phyloP scores from a whole-genome alignment of 2,329 filamentous ascomycete genomes.

The Cercospora zeae-maydis region DNA sequence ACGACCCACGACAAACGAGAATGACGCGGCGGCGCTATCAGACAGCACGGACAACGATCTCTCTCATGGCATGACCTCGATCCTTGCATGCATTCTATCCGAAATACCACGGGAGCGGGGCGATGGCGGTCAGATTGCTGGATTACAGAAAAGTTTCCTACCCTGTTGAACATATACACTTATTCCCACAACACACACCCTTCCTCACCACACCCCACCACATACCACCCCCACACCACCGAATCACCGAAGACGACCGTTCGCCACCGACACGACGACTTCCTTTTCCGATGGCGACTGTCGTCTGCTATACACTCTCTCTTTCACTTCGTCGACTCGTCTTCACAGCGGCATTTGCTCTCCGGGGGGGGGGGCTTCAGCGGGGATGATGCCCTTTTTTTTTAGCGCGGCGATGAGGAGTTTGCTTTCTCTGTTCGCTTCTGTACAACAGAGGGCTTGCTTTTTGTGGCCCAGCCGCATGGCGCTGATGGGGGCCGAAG shows the following conservation, averaged over 20 bases:
- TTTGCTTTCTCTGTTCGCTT: conserved; percentile 13
- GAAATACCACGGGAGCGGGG: conserved; percentile 11
- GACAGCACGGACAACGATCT: conserved; percentile 26
- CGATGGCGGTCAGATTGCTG: conserved; percentile 24
- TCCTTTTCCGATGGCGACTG: background rate
- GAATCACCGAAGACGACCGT: background rate
- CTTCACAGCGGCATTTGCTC: conserved; percentile 18
- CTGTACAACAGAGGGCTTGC: conserved; percentile 24
- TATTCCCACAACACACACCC: conserved; percentile 6
- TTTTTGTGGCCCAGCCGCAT: conserved; percentile 8
- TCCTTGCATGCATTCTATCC: conserved; percentile 15
- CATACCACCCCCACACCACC: background rate
- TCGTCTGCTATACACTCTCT: background rate
- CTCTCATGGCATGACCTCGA: conserved; percentile 24
- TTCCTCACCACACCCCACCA: conserved; percentile 4
- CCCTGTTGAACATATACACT: conserved; percentile 15
- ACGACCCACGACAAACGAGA: conserved; percentile 27
- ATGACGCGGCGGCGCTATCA: conserved; percentile 16
- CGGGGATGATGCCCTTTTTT: background rate
- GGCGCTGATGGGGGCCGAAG: conserved; percentile 14
- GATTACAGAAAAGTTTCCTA: conserved; percentile 26
- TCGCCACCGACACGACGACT: background rate
- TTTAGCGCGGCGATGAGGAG: conserved; percentile 14
- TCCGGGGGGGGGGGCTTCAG: conserved; percentile 4
- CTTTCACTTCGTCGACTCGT: background rate